A percentile compares a stretch with the other conserved stretches of the same genome.
These are phyloP conservation scores for Cryptosporidium felis DNA, from an alignment of 169 alveolate species.

Conservation along the genomic window DNA sequence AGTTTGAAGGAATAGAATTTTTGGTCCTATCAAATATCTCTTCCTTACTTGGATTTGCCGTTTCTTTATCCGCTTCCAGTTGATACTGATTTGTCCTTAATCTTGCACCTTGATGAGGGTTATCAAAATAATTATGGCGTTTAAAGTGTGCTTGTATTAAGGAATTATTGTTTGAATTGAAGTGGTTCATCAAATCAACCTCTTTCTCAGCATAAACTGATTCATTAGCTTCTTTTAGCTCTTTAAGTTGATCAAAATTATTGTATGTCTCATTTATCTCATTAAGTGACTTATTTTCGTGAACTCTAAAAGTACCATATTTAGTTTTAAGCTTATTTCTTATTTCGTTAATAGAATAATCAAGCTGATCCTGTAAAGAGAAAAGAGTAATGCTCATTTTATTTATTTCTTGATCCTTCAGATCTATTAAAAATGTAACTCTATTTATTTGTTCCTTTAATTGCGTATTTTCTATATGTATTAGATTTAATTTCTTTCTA, in stretches of 20 bases:
- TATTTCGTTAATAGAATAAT: conserved; percentile 27
- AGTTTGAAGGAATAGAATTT: not conserved
- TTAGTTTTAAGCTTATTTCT: conserved; percentile 27
- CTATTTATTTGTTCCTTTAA: conserved; percentile 12
- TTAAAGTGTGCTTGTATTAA: not conserved
- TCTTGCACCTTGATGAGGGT: not conserved
- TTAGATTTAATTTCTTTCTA: conserved; percentile 38
- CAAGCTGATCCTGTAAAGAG: conserved; percentile 46
- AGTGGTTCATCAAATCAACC: not conserved
- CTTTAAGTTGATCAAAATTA: not conserved
- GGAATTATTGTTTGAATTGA: not conserved
- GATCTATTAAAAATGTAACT: not conserved
- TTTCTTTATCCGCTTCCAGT: not conserved
- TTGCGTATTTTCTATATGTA: conserved; percentile 28
- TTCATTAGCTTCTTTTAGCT: not conserved
- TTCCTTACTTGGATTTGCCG: not conserved
- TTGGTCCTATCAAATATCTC: not conserved
- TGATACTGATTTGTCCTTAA: not conserved
- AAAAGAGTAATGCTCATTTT: conserved; percentile 7
- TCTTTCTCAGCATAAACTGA: not conserved
- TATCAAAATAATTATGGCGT: conserved; percentile 9
- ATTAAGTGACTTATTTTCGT: not conserved
- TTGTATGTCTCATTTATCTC: not conserved
- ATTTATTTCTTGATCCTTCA: conserved; percentile 36
- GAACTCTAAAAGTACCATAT: conserved; percentile 7